Evolutionary conservation across 345 rosid species (phyloP), one percentile per base, ranked within the genome.

Genomic region (Camelina neglecta): DNA sequence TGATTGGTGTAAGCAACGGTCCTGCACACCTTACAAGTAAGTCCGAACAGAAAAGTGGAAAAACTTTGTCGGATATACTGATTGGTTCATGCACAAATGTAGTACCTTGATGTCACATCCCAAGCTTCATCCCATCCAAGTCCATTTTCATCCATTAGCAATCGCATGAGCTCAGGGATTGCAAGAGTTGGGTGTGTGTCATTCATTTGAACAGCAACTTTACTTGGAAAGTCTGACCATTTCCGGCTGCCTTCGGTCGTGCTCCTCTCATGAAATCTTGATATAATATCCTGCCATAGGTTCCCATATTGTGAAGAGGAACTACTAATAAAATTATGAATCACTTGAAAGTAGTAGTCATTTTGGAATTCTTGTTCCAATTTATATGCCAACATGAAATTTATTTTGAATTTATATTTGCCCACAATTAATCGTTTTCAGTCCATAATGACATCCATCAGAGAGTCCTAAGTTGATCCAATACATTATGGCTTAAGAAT

Each of bases 101-200:
- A 48, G 36, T 73, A 94, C 98, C 81, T 88, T 36, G 89, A 80
- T 29, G 91, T 92, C 57, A 94, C 87, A 81, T 90, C 92, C 98
- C 97, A 94, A 60, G 98, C 96, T 72, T 92, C 98, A 60, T 94
- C 98, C 98, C 98, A 94, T 45, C 98, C 96, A 67, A 94, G 88
- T 76, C 95, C 91, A 85, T 92, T 92, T 2, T 81, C 88, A 79
- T 94, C 98, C 93, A 94, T 86, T 45, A 94, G 76, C 70, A 92
- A 80, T 65, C 93, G 87, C 97, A 94, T 90, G 79, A 94, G 85
- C 86, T 94, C 98, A 26, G 98, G 98, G 78, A 94, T 90, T 62
- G 98, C 92, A 75, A 94, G 97, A 39, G 97, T 94, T 26, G 97
- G 98, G 83, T 94, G 98, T 71, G 98, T 94, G 80, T 94, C 98